Evolutionary conservation across 768 basidiomycete species (phyloP).

Genomic region (Russula lepida): DNA sequence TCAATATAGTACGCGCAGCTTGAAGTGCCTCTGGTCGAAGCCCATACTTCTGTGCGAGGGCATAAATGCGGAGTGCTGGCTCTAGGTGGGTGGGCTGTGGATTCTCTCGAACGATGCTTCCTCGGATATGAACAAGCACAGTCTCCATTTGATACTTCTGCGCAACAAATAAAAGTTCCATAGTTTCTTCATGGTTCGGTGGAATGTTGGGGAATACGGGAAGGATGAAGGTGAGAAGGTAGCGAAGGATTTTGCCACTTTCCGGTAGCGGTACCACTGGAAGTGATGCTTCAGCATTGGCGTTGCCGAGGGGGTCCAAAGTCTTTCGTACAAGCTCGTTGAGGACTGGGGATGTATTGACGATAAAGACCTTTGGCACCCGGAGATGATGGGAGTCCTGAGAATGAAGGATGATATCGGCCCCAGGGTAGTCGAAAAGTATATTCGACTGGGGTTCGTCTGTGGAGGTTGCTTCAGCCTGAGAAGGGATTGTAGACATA

Average conservation of each 20-base stretch:
- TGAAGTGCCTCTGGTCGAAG: too few relatives aligned
- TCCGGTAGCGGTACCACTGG: not conserved
- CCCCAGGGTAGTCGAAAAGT: constrained; percentile 26
- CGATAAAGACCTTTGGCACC: constrained; percentile 36
- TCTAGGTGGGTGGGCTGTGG: not conserved
- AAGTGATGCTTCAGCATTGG: not conserved
- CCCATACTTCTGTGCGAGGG: too few relatives aligned
- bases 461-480: too few relatives aligned
- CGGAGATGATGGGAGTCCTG: constrained; percentile 37
- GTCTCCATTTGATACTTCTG: not conserved
- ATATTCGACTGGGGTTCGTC: too few relatives aligned
- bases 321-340: not conserved
- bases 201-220: not conserved
- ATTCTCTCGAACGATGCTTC: not conserved
- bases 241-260: not conserved
- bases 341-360: constrained; percentile 36
- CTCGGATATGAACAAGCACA: not conserved
- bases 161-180: not conserved
- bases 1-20: too few relatives aligned
- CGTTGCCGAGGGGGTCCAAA: not conserved
- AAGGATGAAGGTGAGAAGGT: constrained; percentile 9
- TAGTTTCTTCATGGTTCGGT: not conserved
- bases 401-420: constrained; percentile 37
- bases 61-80: too few relatives aligned
- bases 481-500: too few relatives aligned